Evolutionary conservation across 2,329 filamentous ascomycete genomes (phyloP), one percentile per base, ranked within the genome.

Genomic region (Epichloe elymi): DNA sequence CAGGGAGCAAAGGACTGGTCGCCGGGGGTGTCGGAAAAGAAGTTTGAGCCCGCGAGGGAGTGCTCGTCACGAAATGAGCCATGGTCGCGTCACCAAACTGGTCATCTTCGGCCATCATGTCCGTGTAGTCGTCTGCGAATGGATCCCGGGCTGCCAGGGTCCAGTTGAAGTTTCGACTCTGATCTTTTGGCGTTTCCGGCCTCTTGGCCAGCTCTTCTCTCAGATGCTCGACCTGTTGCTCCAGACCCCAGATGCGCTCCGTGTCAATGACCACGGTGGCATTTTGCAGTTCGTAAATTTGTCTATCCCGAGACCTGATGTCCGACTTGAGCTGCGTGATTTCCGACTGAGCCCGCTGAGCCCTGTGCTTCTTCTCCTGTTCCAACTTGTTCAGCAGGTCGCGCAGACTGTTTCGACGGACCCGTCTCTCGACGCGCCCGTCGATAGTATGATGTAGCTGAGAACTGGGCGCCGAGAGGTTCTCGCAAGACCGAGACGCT

Each of bases 301-400:
- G 75, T 0, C 67, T 66, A 51, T 80, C 76, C 41, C 72, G 73
- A 2, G 65, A 66, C 5, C 68, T 70, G 7, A 84, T 60, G 47
- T 79, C 71, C 0, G 62, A 60, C 40, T 64, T 71, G 10, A 84
- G 69, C 8, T 65, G 65, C 7, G 70, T 66, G 2, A 83, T 64
- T 59, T 83, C 75, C 0, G 64, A 66, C 42, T 66, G 67, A 10
- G 70, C 63, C 33, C 69, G 62, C 49, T 62, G 63, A 0, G 65
- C 63, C 41, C 66, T 64, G 15, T 63, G 65, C 42, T 64, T 69
- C 59, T 73, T 75, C 51, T 76, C 73, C 7, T 65, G 64, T 7
- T 72, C 65, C 49, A 79, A 73, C 12, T 63, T 61, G 59, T 80
- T 76, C 65, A 80, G 74, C 63, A 82, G 75, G 55, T 79, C 78